Evolutionary conservation across 164 flowering plant genomes (phyloP).

Genomic region (Umbellularia californica): DNA sequence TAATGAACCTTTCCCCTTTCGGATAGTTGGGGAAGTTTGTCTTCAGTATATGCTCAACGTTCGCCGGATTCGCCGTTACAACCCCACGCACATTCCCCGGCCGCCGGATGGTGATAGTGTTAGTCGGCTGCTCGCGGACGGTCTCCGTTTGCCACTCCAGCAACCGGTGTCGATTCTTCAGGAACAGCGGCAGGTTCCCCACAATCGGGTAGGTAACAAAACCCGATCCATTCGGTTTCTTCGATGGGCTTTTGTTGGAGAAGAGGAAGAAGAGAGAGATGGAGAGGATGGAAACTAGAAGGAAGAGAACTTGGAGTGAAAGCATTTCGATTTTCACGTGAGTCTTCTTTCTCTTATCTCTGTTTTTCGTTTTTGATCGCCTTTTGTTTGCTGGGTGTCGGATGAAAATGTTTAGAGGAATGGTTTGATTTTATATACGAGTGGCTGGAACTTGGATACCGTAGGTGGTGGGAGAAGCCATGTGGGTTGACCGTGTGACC

Average conservation of each 20-base stretch:
- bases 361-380: background rate
- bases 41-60: conserved; percentile 43
- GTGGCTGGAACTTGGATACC: too few species aligned
- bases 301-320: background rate
- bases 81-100: background rate
- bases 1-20: conserved; percentile 27
- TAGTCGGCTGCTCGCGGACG: background rate
- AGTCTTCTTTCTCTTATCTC: background rate
- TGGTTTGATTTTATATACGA: too few species aligned
- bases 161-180: conserved; percentile 48
- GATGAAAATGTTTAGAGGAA: too few species aligned
- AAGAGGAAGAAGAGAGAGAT: background rate
- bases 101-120: background rate
- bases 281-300: too few species aligned
- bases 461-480: too few species aligned
- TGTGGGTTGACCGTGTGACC: too few species aligned
- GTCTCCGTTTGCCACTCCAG: conserved; percentile 11
- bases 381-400: too few species aligned
- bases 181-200: conserved; percentile 57
- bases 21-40: conserved; percentile 43
- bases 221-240: background rate
- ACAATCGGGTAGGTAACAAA: conserved; percentile 42
- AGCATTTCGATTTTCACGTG: background rate
- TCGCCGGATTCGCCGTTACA: conserved; percentile 34
- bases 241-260: background rate